Evolutionary conservation across 2,329 filamentous ascomycete species (phyloP), one percentile per base, ranked within the genome.

Genomic region (Pseudogymnoascus sp.): DNA sequence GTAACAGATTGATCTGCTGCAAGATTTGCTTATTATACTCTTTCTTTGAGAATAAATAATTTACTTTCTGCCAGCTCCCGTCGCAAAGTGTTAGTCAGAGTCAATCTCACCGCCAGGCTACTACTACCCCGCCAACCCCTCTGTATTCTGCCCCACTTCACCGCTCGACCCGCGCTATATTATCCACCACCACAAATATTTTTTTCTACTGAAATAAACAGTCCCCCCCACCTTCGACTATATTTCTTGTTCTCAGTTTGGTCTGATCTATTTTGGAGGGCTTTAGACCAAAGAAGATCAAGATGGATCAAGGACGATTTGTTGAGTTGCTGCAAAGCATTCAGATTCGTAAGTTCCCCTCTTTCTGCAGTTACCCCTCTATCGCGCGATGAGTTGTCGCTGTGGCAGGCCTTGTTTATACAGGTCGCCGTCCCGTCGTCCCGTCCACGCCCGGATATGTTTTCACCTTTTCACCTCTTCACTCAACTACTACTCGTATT

Each of bases 321-420:
- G 83, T 94, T 68, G 83, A 88, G 79, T 86, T 96, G 77, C 85
- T 97, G 74, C 85, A 94, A 82, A 87, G 89, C 77, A 86, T 93
- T 70, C 84, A 96, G 77, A 86, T 91, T 75, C 92, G 90, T 94
- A 79, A 79, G 89, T 86, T 58, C 61, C 20, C 58, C 28, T 60
- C 47, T 59, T 6, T 50, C 63, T 63, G 59, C 25, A 61, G 58
- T 63, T 63, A 60, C 59, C 61, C 50, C 59, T 63, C 61, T 58
- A 61, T 59, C 58, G 30, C 58, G 30, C 38, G 41, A 54, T 54
- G 38, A 62, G 39, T 58, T 57, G 61, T 63, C 63, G 38, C 61
- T 60, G 60, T 54, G 60, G 62, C 60, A 60, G 37, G 50, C 62
- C 59, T 60, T 50, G 58, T 62, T 64, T 54, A 60, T 60, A 58